Base-by-base conservation (phyloP, 352 stramenopile genomes). In the Pythium pyrilobum region DNA sequence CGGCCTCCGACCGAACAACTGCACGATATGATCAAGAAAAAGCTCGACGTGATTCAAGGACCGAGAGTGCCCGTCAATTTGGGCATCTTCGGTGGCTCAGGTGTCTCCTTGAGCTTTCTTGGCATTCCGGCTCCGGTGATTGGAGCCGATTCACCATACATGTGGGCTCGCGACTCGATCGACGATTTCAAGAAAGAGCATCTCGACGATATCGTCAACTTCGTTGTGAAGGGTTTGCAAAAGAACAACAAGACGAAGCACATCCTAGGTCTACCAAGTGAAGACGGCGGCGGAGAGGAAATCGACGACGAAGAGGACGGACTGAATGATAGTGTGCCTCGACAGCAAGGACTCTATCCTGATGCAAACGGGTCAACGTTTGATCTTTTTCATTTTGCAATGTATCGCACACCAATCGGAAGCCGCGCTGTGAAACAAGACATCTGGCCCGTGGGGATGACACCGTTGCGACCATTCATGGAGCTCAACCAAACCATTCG, bases 351-450 rank as follows among this genome's bases (percentile, higher is more conserved):
- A 5, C 33, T 73, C 33, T 86, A 80, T 38, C 69, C 75, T 29
- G 57, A 79, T 45, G 74, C 65, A 12, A 52, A 65, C n/a, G 49
- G 53, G 4, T 83, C 77, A 9, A 70, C 40, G 5, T 89, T 88
- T 39, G 80, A 90, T 36, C 27, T 90, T 15, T 90, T 89, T 39
- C 77, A 90, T 29, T 85, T 90, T 36, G 75, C 70, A 8, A 75
- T 90, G 1, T 88, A 87, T 31, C 28, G 20, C 43, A 66, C 69
- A 20, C 62, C 51, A 15, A 20, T 58, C n/a, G 0, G 7, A 32
- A 5, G 31, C 27, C n/a, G 29, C 13, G 5, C 20, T 41, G 23
- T 28, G 18, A 18, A 27, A 46, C 2, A 37, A 32, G 9, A 25
- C 0, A 66, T 64, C 44, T 75, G 65, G 50, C 54, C 66, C 20